A percentile compares a stretch with the other conserved stretches of the same genome.
These are phyloP conservation scores for Ophiocordyceps sinensis DNA, from an alignment of 2,329 filamentous ascomycete genomes.

Conservation along the genomic window DNA sequence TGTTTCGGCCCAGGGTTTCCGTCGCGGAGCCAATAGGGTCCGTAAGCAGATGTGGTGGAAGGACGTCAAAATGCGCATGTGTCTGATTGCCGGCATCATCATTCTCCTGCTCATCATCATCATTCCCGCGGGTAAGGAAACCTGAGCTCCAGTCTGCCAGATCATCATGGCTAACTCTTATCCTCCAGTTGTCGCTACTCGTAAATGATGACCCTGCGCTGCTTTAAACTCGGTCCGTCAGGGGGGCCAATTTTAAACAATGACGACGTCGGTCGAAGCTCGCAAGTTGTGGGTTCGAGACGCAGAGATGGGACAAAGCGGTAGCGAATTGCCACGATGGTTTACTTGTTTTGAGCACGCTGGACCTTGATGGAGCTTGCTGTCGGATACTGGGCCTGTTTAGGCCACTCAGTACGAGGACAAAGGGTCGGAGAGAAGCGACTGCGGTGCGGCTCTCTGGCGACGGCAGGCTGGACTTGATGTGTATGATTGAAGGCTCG, in stretches of 20 bases:
- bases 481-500: slow-evolving; percentile 30
- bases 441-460: background rate
- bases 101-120: slow-evolving; percentile 89
- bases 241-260: slow-evolving; percentile 2
- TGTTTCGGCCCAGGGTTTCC: slow-evolving; percentile 86
- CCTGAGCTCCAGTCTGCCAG: background rate
- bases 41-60: slow-evolving; percentile 99
- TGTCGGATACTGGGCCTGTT: slow-evolving; percentile 14
- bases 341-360: slow-evolving; percentile 17
- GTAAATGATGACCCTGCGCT: slow-evolving; percentile 12
- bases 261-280: slow-evolving; percentile 1
- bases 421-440: background rate
- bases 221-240: background rate
- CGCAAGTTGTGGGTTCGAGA: background rate
- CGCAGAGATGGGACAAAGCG: background rate
- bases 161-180: background rate
- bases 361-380: slow-evolving; percentile 19
- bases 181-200: slow-evolving; percentile 19
- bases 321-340: slow-evolving; percentile 5
- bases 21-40: slow-evolving; percentile 88
- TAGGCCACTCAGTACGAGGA: slow-evolving; percentile 6
- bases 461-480: slow-evolving; percentile 6
- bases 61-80: slow-evolving; percentile 99
- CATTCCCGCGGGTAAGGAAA: slow-evolving; percentile 61
- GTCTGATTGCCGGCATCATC: slow-evolving; percentile 80